Evolutionary conservation across 1,284 basidiomycete species (phyloP), one percentile per base, ranked within the genome.

Genomic region (Ceratobasidium papillatum): DNA sequence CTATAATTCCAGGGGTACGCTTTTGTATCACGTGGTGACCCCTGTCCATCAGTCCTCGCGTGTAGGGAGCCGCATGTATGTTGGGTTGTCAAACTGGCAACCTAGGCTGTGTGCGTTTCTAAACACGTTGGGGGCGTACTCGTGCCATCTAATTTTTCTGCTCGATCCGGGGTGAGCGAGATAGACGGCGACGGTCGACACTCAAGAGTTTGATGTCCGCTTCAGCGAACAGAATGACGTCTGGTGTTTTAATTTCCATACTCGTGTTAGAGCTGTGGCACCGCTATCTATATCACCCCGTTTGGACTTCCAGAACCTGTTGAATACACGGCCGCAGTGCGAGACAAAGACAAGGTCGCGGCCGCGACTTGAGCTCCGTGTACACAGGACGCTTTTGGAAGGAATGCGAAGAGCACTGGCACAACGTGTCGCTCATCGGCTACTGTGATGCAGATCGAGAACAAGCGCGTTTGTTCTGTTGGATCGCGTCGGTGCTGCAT

Each of bases 381-480:
- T 12, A 22, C 25, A 22, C 25, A 30, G 3, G 47, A 49, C 47
- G 47, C n/a, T 59, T 59, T 59, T 59, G 22, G 56, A 36, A 34
- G 36, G n/a, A 34, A 38, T 7, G 32, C 3, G 17, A 56, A 30
- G 52, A 17, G 4, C 27, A 49, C 41, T 7, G 41, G 14, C 22
- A 17, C 3, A 59, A 59, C 56, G 56, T 38, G 36, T 59, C 25
- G 56, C 56, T 59, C 56, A 38, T 59, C 56, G 56, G 56, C 56
- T 59, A 59, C 12, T 3, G 3, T 52, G 32, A 59, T 36, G 30
- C 17, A 38, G 56, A 59, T 59, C 56, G 56, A 59, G 56, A 59
- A 59, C 56, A 59, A 59, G 56, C 32, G 56, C 56, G 56, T 59
- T 59, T 59, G 56, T 59, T 59, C 56, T 59, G 56, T 36, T 38